These are phyloP conservation scores for Juncus inflexus DNA, from an alignment of 176 grass and related monocot species.

Conservation along the genomic window DNA sequence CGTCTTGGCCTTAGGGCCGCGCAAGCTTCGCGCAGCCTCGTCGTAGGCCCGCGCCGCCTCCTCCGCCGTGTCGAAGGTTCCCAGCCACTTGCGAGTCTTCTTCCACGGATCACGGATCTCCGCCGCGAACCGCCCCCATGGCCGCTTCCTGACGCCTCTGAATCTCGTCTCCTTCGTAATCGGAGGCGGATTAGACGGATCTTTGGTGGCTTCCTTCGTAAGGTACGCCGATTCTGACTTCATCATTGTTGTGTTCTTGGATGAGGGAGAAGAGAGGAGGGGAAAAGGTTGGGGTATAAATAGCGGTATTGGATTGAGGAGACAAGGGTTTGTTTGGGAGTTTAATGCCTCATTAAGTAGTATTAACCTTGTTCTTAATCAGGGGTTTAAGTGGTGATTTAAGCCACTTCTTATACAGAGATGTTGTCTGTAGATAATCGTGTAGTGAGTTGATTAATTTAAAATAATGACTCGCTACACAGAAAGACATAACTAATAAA, in stretches of 20 bases:
- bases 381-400: neutral
- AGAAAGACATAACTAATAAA: too few species aligned
- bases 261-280: neutral
- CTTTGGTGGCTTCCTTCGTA: constrained; percentile 8
- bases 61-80: constrained; percentile 90
- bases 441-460: neutral
- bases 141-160: constrained; percentile 76
- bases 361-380: constrained; percentile 21
- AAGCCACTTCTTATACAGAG: neutral
- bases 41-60: constrained; percentile 84
- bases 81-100: constrained; percentile 90
- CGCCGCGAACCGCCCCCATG: constrained; percentile 86
- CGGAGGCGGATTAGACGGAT: constrained; percentile 20
- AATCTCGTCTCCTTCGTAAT: constrained; percentile 39
- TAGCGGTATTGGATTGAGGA: constrained; percentile 29
- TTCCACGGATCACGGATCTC: constrained; percentile 92
- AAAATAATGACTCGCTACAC: too few species aligned
- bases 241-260: constrained; percentile 2
- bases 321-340: constrained; percentile 21
- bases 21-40: constrained; percentile 75
- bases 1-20: constrained; percentile 92
- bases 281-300: constrained; percentile 3
- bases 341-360: constrained; percentile 16
- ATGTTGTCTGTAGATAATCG: constrained; percentile 17
- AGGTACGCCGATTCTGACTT: constrained; percentile 2